phyloP scores from a whole-genome alignment of 2,329 filamentous ascomycete species.

The Cladophialophora bantiana region DNA sequence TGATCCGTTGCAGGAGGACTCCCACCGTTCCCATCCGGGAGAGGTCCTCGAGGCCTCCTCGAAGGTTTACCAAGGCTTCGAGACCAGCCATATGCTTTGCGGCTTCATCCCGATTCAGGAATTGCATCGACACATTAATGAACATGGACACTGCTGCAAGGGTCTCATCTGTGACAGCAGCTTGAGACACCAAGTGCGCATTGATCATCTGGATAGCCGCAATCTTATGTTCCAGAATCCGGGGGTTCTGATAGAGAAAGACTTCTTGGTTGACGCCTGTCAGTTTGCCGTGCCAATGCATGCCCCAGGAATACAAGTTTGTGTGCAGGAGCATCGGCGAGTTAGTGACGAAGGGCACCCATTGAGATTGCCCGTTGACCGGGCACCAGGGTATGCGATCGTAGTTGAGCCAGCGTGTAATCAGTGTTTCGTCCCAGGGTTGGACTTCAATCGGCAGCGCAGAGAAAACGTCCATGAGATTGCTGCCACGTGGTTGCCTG shows the following conservation, averaged over 20 bases:
- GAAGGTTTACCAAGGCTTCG: conserved; percentile 17
- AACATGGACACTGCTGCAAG: conserved; percentile 21
- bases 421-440: conserved; percentile 23
- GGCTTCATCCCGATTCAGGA: conserved; percentile 19
- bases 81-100: conserved; percentile 15
- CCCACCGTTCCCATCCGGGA: conserved; percentile 17
- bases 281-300: conserved; percentile 27
- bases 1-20: conserved; percentile 20
- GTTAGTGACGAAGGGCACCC: conserved; percentile 21
- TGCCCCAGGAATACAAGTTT: conserved; percentile 27
- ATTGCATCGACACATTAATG: conserved; percentile 18
- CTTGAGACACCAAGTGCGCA: background rate
- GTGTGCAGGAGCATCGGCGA: conserved; percentile 22
- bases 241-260: conserved; percentile 21
- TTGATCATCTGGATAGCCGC: conserved; percentile 21
- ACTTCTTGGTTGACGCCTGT: conserved; percentile 13
- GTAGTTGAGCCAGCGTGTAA: conserved; percentile 26
- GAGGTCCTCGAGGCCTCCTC: conserved; percentile 17
- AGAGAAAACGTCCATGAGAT: conserved; percentile 18
- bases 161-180: conserved; percentile 14
- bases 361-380: conserved; percentile 22
- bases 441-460: conserved; percentile 14
- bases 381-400: conserved; percentile 27
- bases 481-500: conserved; percentile 11
- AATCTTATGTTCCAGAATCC: conserved; percentile 26